Evolutionary conservation across 768 basidiomycete species (phyloP), one percentile per base, ranked within the genome.

Genomic region (Pisolithus sp.): DNA sequence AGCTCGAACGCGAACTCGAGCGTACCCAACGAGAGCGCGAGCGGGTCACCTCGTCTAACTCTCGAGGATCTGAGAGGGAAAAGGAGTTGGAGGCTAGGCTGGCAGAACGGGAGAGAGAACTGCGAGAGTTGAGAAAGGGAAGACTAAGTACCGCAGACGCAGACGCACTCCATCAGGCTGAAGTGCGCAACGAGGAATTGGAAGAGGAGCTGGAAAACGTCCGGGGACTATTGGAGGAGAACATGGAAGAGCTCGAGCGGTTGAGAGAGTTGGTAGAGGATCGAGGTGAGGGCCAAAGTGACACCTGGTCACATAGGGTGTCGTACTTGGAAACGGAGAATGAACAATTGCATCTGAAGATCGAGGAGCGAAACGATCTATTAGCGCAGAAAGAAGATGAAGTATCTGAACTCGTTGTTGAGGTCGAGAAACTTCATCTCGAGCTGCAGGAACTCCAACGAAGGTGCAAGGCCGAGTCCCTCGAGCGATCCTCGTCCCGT

Each of bases 1-100:
- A 93, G 58, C 80, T 89, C 15, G 87, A 94, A 64, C 80, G 82
- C 50, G 89, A 92, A 58, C 70, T 93, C 34, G 86, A 89, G 49
- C 76, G 81, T 31, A 73, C 80, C 20, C 88, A 84, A 65, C 80
- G 78, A 23, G 73, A 69, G n/a, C 65, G 64, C 24, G 43, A 45
- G 23, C 43, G 43, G 2, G 43, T n/a, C 5, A 36, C 46, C 7
- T 47, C 18, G 51, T 49, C 17, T 13, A 24, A 15, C 30, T 43
- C 4, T 58, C 24, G 67, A 71, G 58, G 59, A 69, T 63, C 2
- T 5, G 71, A 72, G 48, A 77, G 83, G 20, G 85, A 89, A 64
- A 74, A 81, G 7, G 90, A 93, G 61, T 72, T 92, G 30, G 89
- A 93, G 66, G 79, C 85, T 59, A 78, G 78, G 64, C 72, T 92